phyloP scores from a whole-genome alignment of 139 green algal species.

The Dunaliella primolecta region DNA sequence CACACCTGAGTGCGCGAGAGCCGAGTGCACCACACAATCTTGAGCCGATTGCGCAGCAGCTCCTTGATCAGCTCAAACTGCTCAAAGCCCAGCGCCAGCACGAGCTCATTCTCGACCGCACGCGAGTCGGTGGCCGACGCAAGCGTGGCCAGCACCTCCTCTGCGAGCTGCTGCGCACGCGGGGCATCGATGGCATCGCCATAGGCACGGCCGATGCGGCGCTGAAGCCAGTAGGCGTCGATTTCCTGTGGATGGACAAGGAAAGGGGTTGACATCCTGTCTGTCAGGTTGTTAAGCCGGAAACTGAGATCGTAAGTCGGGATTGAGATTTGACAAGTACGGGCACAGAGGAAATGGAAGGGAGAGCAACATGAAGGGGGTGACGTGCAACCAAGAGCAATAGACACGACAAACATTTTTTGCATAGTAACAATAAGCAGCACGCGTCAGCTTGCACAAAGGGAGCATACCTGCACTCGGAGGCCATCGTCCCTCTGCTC shows the following conservation, averaged over 20 bases:
- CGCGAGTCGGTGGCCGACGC: slow-evolving; percentile 41
- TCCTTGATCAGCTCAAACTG: slow-evolving; percentile 97
- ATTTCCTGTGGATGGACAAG: slow-evolving; percentile 70
- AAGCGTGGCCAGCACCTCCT: slow-evolving; percentile 55
- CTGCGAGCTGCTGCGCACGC: slow-evolving; percentile 67
- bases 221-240: slow-evolving; percentile 99
- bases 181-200: slow-evolving; percentile 64
- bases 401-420: no score
- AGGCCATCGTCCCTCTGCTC: slow-evolving; percentile 37
- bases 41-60: slow-evolving; percentile 83
- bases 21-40: slow-evolving; percentile 94
- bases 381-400: no score
- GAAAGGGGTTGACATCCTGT: no score
- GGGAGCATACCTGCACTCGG: slow-evolving; percentile 19
- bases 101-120: slow-evolving; percentile 87
- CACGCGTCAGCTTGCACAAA: no score
- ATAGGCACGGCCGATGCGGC: slow-evolving; percentile 72
- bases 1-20: slow-evolving; percentile 51
- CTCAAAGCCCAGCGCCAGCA: slow-evolving; percentile 90
- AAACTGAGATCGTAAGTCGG: neutral
- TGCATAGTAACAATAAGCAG: no score
- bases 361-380: no score
- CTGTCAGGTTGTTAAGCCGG: neutral
- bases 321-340: no score
- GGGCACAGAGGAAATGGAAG: no score